These are phyloP conservation scores for Cercospora sojina DNA, from an alignment of 2,329 filamentous ascomycete genomes.

Conservation along the genomic window DNA sequence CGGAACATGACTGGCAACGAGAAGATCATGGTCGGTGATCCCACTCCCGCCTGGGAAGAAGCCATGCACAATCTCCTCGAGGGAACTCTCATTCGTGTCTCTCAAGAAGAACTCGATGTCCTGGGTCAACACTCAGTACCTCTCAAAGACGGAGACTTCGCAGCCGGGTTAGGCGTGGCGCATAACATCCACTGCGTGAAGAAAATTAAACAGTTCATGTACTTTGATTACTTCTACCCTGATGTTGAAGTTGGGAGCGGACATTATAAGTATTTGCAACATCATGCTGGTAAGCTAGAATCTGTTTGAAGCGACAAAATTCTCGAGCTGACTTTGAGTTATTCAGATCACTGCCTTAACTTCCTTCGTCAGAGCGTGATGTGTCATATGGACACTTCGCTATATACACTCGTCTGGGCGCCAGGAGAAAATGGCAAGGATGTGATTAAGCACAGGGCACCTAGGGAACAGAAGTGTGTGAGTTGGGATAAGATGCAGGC, in stretches of 20 bases:
- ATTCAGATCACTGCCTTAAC: slow-evolving; percentile 19
- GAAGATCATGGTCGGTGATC: slow-evolving; percentile 16
- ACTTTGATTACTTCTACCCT: slow-evolving; percentile 18
- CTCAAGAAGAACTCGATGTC: slow-evolving; percentile 14
- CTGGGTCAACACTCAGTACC: slow-evolving; percentile 10
- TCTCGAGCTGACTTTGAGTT: background rate
- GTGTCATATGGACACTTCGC: slow-evolving; percentile 19
- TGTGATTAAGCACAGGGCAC: slow-evolving; percentile 13
- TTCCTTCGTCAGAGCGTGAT: slow-evolving; percentile 19
- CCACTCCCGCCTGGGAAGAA: slow-evolving; percentile 14
- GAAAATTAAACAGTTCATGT: slow-evolving; percentile 20
- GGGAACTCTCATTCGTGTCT: slow-evolving; percentile 14
- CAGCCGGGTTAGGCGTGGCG: slow-evolving; percentile 15
- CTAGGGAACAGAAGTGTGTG: slow-evolving; percentile 14
- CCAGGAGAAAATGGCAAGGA: slow-evolving; percentile 6
- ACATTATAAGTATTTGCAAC: slow-evolving; percentile 14
- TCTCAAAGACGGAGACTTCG: slow-evolving; percentile 15
- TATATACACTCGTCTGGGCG: slow-evolving; percentile 20
- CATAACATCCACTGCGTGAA: slow-evolving; percentile 22
- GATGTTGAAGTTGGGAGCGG: slow-evolving; percentile 9
- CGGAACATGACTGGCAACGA: slow-evolving; percentile 15
- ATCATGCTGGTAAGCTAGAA: slow-evolving; percentile 17
- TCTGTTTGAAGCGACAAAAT: too few species aligned
- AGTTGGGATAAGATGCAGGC: slow-evolving; percentile 18
- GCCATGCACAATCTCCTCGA: slow-evolving; percentile 16